Percentiles rank a stretch among this genome's conserved stretches.
phyloP scores from a whole-genome alignment of 441 rosid species.

The Erysimum pusillum region DNA sequence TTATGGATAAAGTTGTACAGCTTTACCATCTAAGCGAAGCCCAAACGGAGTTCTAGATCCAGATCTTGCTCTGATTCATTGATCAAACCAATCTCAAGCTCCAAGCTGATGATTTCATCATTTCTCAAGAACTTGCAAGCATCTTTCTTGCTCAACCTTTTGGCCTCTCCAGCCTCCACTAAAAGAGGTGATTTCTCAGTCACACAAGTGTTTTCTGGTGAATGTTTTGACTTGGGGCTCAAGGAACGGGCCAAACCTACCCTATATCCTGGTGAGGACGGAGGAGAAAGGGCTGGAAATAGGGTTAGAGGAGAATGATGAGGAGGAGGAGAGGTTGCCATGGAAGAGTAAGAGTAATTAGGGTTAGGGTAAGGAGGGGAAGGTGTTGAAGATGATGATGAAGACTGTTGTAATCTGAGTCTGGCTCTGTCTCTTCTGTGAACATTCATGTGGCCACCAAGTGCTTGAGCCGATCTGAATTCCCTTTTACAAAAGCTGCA shows the following conservation, averaged over 20 bases:
- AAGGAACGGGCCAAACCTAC: conserved; percentile 33
- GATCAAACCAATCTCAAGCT: conserved; percentile 74
- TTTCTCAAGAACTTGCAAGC: conserved; percentile 55
- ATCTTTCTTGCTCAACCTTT: conserved; percentile 51
- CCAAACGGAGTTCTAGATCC: conserved; percentile 95
- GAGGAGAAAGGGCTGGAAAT: conserved; percentile 52
- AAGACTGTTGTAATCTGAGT: conserved; percentile 67
- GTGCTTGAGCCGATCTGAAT: conserved; percentile 96
- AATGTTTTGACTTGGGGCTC: conserved; percentile 47
- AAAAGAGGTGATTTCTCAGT: conserved; percentile 25
- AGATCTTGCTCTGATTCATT: conserved; percentile 67
- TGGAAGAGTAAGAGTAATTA: conserved; percentile 56
- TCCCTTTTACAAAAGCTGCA: conserved; percentile 90
- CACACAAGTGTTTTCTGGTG: conserved; percentile 48
- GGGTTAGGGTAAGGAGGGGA: conserved; percentile 70
- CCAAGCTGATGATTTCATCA: conserved; percentile 62
- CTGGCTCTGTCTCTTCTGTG: conserved; percentile 94
- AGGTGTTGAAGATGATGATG: conserved; percentile 58
- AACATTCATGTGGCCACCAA: conserved; percentile 97
- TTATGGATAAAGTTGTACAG: conserved; percentile 26
- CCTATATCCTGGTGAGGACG: conserved; percentile 42
- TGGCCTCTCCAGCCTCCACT: conserved; percentile 44
- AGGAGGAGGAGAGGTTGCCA: conserved; percentile 54
- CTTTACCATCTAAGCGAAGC: conserved; percentile 56
- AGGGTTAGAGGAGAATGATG: conserved; percentile 51